Percentiles rank a stretch among this genome's conserved stretches.
phyloP scores from a whole-genome alignment of 495 filamentous ascomycete species.

The Aspergillus sclerotiicarbonarius region DNA sequence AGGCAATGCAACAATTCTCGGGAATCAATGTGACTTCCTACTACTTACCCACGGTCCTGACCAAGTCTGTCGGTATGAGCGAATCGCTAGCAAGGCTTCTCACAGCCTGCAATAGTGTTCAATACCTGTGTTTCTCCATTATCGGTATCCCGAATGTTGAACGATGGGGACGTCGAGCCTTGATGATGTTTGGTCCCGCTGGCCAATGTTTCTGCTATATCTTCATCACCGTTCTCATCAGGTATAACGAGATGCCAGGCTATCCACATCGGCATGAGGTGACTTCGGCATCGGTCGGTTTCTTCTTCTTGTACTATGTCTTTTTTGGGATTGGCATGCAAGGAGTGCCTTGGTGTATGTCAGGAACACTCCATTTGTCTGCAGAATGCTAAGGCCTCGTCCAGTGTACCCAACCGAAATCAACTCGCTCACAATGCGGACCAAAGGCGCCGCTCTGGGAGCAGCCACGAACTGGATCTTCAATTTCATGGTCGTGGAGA shows the following conservation, averaged over 20 bases:
- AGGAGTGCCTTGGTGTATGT: conserved; percentile 26
- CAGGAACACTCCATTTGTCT: not conserved
- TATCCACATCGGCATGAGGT: conserved; percentile 16
- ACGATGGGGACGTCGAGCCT: conserved; percentile 33
- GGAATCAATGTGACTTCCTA: conserved; percentile 29
- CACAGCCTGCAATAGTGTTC: conserved; percentile 10
- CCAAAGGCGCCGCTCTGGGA: conserved; percentile 52
- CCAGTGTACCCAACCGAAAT: conserved; percentile 40
- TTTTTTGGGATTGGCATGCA: conserved; percentile 51
- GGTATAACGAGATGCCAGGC: conserved; percentile 34
- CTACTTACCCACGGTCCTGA: conserved; percentile 29
- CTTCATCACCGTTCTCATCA: conserved; percentile 46
- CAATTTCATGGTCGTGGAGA: conserved; percentile 62
- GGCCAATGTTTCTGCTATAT: conserved; percentile 48
- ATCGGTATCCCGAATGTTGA: conserved; percentile 46
- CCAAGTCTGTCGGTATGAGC: conserved; percentile 35
- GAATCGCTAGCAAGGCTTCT: conserved; percentile 39
- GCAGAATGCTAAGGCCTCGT: not conserved
- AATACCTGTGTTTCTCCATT: conserved; percentile 28
- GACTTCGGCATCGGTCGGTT: conserved; percentile 36
- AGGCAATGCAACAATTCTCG: conserved; percentile 46
- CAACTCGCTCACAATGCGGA: conserved; percentile 56
- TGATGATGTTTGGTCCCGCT: conserved; percentile 39
- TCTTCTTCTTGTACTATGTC: conserved; percentile 52
- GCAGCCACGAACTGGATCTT: conserved; percentile 58